phyloP scores from a whole-genome alignment of 2,329 filamentous ascomycete genomes.

The Tolypocladium inflatum region DNA sequence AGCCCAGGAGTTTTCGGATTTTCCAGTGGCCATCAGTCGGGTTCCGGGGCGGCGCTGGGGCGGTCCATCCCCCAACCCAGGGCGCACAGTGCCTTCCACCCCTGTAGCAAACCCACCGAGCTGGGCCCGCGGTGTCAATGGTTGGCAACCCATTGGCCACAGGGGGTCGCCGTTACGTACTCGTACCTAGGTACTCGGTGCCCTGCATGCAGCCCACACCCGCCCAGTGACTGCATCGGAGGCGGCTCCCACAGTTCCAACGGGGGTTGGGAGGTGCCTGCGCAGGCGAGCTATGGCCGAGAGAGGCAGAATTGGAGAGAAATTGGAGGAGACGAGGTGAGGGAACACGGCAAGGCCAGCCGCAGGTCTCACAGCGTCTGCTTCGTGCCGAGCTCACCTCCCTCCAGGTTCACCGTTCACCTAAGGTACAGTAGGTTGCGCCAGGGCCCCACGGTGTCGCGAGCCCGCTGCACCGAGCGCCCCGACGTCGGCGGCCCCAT shows the following conservation, averaged over 20 bases:
- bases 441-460: background rate
- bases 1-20: background rate
- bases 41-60: background rate
- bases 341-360: background rate
- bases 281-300: background rate
- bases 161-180: conserved; percentile 1
- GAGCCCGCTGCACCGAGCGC: background rate
- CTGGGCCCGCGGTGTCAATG: background rate
- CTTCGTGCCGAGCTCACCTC: no score
- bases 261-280: background rate
- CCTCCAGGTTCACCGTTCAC: no score
- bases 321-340: background rate
- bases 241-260: background rate
- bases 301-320: conserved; percentile 1
- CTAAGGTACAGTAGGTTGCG: no score
- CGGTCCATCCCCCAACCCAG: background rate
- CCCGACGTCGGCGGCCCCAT: background rate
- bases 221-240: background rate
- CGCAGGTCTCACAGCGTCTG: background rate
- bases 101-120: background rate
- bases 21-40: background rate
- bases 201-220: background rate
- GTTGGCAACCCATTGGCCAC: background rate
- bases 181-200: no score
- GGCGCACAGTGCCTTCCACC: background rate